Conservation (phyloP, 1,284 basidiomycete genomes). For the Megacollybia platyphylla region DNA sequence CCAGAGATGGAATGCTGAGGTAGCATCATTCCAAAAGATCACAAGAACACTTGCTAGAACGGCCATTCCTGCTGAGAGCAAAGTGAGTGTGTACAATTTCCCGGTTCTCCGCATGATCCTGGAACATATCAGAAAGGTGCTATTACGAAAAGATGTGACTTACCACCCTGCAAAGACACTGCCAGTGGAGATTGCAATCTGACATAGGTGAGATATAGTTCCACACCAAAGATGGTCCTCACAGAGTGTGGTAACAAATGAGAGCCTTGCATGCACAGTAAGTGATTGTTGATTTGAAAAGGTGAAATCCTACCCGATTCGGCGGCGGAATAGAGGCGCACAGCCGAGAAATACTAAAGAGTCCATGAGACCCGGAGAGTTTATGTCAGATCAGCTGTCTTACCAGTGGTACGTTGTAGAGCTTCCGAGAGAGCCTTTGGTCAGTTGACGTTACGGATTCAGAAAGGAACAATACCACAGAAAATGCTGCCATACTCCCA, state of each 20-base stretch:
- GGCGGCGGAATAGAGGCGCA: conserved; percentile 60
- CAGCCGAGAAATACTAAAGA: conserved; percentile 75
- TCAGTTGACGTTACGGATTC: conserved; percentile 6
- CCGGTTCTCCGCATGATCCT: conserved; percentile 80
- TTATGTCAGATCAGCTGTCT: conserved; percentile 13
- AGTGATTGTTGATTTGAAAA: not conserved
- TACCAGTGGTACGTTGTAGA: conserved; percentile 78
- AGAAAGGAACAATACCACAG: conserved; percentile 42
- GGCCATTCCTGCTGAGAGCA: conserved; percentile 41
- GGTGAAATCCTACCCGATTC: conserved; percentile 42
- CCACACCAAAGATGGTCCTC: conserved; percentile 15
- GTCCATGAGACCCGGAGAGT: conserved; percentile 6
- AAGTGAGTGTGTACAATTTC: conserved; percentile 63
- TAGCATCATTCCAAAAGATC: conserved; percentile 48
- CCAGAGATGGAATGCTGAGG: conserved; percentile 59
- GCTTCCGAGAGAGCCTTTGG: conserved; percentile 24
- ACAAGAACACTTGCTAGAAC: conserved; percentile 46
- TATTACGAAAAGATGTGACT: conserved; percentile 13
- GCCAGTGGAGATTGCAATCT: conserved; percentile 68
- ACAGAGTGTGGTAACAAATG: conserved; percentile 86
- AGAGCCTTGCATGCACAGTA: conserved; percentile 27
- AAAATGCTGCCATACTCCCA: conserved; percentile 65
- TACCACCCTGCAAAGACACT: conserved; percentile 80
- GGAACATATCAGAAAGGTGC: conserved; percentile 3
- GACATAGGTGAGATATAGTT: conserved; percentile 10